These are phyloP conservation scores for Stachybotrys elegans DNA, from an alignment of 2,329 filamentous ascomycete species.

Conservation along the genomic window DNA sequence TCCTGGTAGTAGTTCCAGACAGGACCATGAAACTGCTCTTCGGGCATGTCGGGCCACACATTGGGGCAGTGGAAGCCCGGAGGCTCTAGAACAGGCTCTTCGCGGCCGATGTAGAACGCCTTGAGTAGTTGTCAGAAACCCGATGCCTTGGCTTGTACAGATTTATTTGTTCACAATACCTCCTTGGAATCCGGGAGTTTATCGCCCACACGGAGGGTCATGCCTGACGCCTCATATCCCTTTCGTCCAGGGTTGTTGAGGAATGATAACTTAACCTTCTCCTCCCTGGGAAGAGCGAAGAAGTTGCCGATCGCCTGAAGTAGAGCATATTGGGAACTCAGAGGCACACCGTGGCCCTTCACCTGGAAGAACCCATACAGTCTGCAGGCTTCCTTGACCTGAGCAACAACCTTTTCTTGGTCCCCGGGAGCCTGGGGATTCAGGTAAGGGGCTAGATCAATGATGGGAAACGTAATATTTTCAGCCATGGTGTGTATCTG, in stretches of 20 bases:
- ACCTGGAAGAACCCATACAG: slow-evolving; percentile 26
- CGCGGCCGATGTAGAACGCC: slow-evolving; percentile 15
- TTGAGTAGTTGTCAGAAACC: neutral
- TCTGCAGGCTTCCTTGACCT: slow-evolving; percentile 18
- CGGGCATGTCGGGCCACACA: slow-evolving; percentile 22
- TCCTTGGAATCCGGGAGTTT: slow-evolving; percentile 21
- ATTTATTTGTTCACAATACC: slow-evolving; percentile 2
- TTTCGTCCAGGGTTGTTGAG: slow-evolving; percentile 17
- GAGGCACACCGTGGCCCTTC: slow-evolving; percentile 21
- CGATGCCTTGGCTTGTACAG: neutral
- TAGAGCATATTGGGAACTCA: slow-evolving; percentile 13
- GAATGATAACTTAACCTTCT: slow-evolving; percentile 19
- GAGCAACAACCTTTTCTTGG: slow-evolving; percentile 4
- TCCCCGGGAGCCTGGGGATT: slow-evolving; percentile 3
- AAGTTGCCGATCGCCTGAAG: slow-evolving; percentile 12
- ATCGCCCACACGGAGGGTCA: slow-evolving; percentile 18
- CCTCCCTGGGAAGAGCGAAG: slow-evolving; percentile 18
- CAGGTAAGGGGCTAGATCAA: slow-evolving; percentile 6
- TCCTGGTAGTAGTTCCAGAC: slow-evolving; percentile 18
- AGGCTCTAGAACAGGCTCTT: slow-evolving; percentile 16
- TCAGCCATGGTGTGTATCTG: no score
- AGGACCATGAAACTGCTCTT: slow-evolving; percentile 21
- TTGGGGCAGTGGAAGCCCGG: slow-evolving; percentile 23
- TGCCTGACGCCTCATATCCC: slow-evolving; percentile 21
- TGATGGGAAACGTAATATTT: no score